A percentile compares a stretch with the other conserved stretches of the same genome.
Evolutionary conservation across 768 basidiomycete species (phyloP).

Genomic region (Boletus fagicola): DNA sequence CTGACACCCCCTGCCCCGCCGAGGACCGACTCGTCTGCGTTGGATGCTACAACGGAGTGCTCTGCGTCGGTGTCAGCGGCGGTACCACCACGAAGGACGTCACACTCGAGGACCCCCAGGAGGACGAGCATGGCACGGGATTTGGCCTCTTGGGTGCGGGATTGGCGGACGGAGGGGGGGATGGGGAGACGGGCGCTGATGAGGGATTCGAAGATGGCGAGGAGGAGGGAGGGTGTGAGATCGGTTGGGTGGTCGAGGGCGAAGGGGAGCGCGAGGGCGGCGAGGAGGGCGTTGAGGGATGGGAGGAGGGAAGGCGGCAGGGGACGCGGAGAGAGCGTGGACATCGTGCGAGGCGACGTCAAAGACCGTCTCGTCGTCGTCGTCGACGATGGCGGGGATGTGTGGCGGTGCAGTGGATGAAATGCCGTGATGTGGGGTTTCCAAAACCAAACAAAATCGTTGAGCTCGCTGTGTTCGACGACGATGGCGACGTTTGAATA

Average conservation of each 20-base stretch:
- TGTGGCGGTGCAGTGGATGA: slow-evolving; percentile 9
- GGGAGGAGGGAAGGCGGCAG: slow-evolving; percentile 21
- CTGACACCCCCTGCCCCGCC: slow-evolving; percentile 25
- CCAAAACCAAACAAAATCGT: no score
- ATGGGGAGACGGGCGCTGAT: slow-evolving; percentile 55
- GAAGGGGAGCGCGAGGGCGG: slow-evolving; percentile 44
- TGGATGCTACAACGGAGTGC: slow-evolving; percentile 7
- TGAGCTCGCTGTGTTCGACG: not conserved
- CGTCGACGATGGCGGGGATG: not conserved
- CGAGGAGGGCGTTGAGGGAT: slow-evolving; percentile 47
- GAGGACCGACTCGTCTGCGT: slow-evolving; percentile 30
- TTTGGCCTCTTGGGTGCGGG: slow-evolving; percentile 40
- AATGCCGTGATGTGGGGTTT: not conserved
- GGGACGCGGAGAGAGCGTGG: slow-evolving; percentile 10
- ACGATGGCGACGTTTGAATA: slow-evolving; percentile 39
- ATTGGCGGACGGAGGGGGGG: slow-evolving; percentile 32
- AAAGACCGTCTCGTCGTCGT: slow-evolving; percentile 6
- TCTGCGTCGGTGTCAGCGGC: not conserved
- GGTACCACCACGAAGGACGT: slow-evolving; percentile 57
- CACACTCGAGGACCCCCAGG: slow-evolving; percentile 67
- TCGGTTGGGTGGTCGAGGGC: slow-evolving; percentile 51
- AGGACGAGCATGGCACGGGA: slow-evolving; percentile 72
- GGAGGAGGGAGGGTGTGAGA: slow-evolving; percentile 68
- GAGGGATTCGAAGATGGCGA: slow-evolving; percentile 67
- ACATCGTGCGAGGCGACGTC: slow-evolving; percentile 11